Evolutionary conservation across 148 eudicot species (phyloP), one percentile per base, ranked within the genome.

Genomic region (Diospyros kaki): DNA sequence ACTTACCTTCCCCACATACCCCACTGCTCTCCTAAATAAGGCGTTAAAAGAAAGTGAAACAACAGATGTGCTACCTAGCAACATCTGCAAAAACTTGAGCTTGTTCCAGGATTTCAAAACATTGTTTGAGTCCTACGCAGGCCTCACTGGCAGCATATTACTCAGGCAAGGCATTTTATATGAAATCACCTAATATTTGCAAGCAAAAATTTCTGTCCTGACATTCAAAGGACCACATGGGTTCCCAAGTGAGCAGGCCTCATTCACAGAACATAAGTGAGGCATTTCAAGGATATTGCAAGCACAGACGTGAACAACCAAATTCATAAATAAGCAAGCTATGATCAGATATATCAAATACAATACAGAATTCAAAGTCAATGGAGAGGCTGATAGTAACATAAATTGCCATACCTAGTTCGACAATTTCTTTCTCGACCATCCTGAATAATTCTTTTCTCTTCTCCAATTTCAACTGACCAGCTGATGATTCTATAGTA

Each of bases 361-460:
- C 2, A 12, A 71, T 1, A 1, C 40, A 60, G 17, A 60, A 50
- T 44, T 8, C 42, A 75, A 43, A 12, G 28, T 44, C 64, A 51
- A 42, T 68, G 5, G 9, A 41, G 54, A 60, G 61, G 60, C 40
- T n/a, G 48, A 64, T 39, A 46, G 75, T 14, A 39, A n/a, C 1
- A 48, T 13, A 54, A 63, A 75, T 43, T 38, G 55, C 17, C 14
- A 68, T 86, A 87, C 98, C 97, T 77, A 85, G 79, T 43, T 81
- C 83, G n/a, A 74, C 6, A 71, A 95, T 74, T 72, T 69, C 80
- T 48, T 84, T 81, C 84, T 87, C 88, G n/a, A 87, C 83, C 53
- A 51, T 79, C 64, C 81, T 82, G 76, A 78, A 92, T 55, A 84
- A 12, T 66, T 81, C 85, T 61, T 50, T 68, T 39, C 85, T 84